Conservation (phyloP, 768 basidiomycete species). For the Lactifluus pinguis region DNA sequence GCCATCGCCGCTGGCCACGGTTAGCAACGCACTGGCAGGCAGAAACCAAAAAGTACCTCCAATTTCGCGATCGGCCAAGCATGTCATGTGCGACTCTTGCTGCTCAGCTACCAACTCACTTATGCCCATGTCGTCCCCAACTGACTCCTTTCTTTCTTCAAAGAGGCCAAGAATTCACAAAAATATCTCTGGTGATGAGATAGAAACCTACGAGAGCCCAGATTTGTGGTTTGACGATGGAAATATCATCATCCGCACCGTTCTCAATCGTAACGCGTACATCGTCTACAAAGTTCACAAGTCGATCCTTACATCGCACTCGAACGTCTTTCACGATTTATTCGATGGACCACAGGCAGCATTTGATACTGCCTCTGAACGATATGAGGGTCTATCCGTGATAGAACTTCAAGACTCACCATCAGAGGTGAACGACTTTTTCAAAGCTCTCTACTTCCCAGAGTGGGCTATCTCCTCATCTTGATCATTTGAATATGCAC, state of each 20-base stretch:
- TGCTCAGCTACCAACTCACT: no score
- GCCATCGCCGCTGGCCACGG: not conserved
- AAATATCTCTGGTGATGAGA: not conserved
- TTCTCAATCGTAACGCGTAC: not conserved
- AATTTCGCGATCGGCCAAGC: no score
- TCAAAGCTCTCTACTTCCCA: conserved; percentile 15
- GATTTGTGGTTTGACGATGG: conserved; percentile 19
- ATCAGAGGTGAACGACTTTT: conserved; percentile 8
- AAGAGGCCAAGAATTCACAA: conserved; percentile 4
- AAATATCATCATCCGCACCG: conserved; percentile 14
- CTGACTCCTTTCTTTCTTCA: conserved; percentile 3
- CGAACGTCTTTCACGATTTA: conserved; percentile 12
- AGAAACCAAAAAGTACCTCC: no score
- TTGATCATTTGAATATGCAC: not conserved
- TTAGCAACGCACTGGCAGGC: no score
- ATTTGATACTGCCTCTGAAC: conserved; percentile 12
- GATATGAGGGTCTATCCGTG: conserved; percentile 15
- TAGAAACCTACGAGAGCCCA: conserved; percentile 9
- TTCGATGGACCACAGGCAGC: conserved; percentile 8
- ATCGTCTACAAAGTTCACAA: conserved; percentile 17
- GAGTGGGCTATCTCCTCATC: not conserved
- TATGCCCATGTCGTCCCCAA: conserved; percentile 10
- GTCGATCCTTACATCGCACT: conserved; percentile 13
- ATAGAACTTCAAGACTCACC: conserved; percentile 15
- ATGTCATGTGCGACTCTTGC: no score